Evolutionary conservation across 305 asterid genomes (phyloP), one percentile per base, ranked within the genome.

Genomic region (Plantago coronopus): DNA sequence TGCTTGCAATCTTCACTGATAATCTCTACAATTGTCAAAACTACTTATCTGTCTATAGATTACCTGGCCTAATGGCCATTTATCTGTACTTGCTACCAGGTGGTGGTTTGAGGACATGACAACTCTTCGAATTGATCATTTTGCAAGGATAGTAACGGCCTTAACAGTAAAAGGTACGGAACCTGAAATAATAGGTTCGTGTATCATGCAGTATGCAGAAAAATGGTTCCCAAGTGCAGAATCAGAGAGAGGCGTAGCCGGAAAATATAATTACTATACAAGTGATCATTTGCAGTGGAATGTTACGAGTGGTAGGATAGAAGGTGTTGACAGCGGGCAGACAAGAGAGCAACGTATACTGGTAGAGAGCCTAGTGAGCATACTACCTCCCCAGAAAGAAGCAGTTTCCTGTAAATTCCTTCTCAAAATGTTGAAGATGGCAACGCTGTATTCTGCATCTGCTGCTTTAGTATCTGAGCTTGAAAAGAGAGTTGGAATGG

Each of bases 391-490:
- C 1, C 81, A 80, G 61, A 84, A 78, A 62, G 91, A 83, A 74
- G 80, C 60, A 15, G 46, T 55, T 69, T 67, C 95, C 63, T 87
- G 95, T 49, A 84, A 81, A 74, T 87, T 86, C 58, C 81, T 89
- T 44, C 27, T 81, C 45, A 73, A 75, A 78, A 72, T 89, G 85
- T 60, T 89, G 65, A 89, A 81, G 75, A 66, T 81, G 80, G 89
- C 94, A 20, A 61, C 77, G 10, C 69, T 71, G 51, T 83, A 76
- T 72, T 80, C 88, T 0, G 86, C 81, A 56, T 89, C 97, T 12
- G 83, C 86, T 15, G 94, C 94, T 38, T 69, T 89, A 59, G 69
- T 83, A 44, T 78, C 94, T 0, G 95, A 87, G 77, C 94, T 89
- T 11, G 97, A 89, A 74, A 83, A 89, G 70, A 72, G 94, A 79